Conservation (phyloP, 306 rosid genomes). For the Coriaria nepalensis region DNA sequence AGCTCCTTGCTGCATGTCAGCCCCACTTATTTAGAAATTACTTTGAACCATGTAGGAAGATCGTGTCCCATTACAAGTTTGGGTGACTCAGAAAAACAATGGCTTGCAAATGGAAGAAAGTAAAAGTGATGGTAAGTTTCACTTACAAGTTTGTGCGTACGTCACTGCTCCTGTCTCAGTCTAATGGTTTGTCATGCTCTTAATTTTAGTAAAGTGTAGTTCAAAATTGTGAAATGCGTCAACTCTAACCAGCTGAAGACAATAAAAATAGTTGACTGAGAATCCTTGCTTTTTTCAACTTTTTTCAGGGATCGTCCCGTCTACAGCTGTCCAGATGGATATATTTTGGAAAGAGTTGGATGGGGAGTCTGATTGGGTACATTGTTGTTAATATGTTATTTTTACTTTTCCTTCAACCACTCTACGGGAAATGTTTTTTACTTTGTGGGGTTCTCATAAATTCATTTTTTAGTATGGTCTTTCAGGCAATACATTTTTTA, state of each 20-base stretch:
- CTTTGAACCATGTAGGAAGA: conserved; percentile 48
- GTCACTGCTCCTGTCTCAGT: conserved; percentile 8
- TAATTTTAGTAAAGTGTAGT: neutral
- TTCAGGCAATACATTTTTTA: conserved; percentile 11
- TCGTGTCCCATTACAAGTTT: conserved; percentile 77
- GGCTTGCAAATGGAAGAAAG: conserved; percentile 61
- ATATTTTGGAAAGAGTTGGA: conserved; percentile 88
- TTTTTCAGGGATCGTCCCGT: conserved; percentile 64
- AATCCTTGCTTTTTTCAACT: conserved; percentile 16
- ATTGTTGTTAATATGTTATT: conserved; percentile 22
- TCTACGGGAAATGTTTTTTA: conserved; percentile 5
- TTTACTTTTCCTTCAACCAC: conserved; percentile 2
- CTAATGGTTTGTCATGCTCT: neutral
- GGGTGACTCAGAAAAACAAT: conserved; percentile 77
- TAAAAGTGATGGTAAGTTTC: conserved; percentile 34
- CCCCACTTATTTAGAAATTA: neutral
- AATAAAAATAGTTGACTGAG: conserved; percentile 6
- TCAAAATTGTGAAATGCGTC: too few species aligned
- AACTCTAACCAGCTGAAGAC: neutral
- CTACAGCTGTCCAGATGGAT: conserved; percentile 64
- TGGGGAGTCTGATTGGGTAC: conserved; percentile 94
- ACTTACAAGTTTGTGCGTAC: conserved; percentile 6
- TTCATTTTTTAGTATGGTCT: conserved; percentile 2
- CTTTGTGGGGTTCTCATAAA: conserved; percentile 11
- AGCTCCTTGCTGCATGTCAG: too few species aligned